phyloP scores from a whole-genome alignment of 768 basidiomycete species.

The Xerocomellus intermedius region DNA sequence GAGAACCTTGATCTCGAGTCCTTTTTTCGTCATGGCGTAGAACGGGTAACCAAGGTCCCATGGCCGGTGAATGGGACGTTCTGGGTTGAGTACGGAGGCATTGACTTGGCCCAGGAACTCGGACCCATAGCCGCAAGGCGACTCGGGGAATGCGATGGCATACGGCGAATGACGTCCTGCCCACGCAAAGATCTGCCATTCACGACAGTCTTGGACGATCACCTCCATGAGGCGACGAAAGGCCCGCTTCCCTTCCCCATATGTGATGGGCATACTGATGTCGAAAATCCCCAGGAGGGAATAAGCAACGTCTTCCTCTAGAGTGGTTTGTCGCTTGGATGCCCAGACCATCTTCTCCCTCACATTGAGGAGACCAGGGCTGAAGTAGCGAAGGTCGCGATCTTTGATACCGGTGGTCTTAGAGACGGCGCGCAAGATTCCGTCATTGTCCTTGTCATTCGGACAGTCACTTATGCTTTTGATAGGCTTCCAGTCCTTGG shows the following conservation, averaged over 20 bases:
- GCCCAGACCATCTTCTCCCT: slow-evolving; percentile 13
- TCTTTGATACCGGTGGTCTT: not conserved
- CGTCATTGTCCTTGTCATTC: slow-evolving; percentile 3
- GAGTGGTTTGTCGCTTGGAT: not conserved
- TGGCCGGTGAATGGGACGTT: slow-evolving; percentile 5
- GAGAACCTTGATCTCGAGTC: slow-evolving; percentile 5
- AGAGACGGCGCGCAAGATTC: not conserved
- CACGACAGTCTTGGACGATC: slow-evolving; percentile 5
- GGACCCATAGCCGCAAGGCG: not conserved
- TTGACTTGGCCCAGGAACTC: not conserved
- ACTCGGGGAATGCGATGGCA: slow-evolving; percentile 3
- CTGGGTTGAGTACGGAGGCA: not conserved
- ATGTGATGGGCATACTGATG: slow-evolving; percentile 5
- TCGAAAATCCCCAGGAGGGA: slow-evolving; percentile 10
- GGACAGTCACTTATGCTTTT: not conserved
- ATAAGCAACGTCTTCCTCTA: slow-evolving; percentile 6
- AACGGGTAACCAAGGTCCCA: slow-evolving; percentile 7
- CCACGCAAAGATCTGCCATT: slow-evolving; percentile 12
- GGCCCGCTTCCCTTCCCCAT: slow-evolving; percentile 11
- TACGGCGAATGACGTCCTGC: slow-evolving; percentile 7
- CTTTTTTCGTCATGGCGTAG: slow-evolving; percentile 2
- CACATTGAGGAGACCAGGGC: slow-evolving; percentile 6
- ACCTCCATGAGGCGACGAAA: slow-evolving; percentile 9
- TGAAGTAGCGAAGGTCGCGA: not conserved
- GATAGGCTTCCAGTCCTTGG: not conserved